A percentile compares a stretch with the other conserved stretches of the same genome.
phyloP scores from a whole-genome alignment of 768 basidiomycete genomes.

The Heimioporus sp. region DNA sequence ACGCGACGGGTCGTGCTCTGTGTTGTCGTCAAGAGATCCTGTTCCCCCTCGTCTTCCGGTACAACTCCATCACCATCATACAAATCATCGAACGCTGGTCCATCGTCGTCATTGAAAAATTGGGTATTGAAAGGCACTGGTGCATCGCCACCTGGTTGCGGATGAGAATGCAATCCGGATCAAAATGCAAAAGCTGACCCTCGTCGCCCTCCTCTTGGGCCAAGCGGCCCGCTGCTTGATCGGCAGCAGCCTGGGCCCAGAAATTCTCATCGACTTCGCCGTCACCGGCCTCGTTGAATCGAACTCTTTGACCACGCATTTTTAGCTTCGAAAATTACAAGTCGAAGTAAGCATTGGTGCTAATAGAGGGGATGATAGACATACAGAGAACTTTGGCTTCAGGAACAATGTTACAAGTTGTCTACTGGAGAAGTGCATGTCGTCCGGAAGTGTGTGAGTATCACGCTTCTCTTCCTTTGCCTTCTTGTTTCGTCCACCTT shows the following conservation, averaged over 20 bases:
- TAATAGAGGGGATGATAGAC: conserved; percentile 26
- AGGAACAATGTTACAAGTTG: conserved; percentile 91
- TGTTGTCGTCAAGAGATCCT: conserved; percentile 84
- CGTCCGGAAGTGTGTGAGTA: conserved; percentile 84
- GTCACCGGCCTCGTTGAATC: conserved; percentile 58
- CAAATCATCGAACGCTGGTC: conserved; percentile 63
- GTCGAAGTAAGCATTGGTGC: background rate
- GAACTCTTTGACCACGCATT: conserved; percentile 76
- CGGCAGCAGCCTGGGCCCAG: conserved; percentile 94
- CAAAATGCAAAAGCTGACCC: conserved; percentile 39
- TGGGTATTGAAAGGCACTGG: conserved; percentile 88
- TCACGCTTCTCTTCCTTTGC: conserved; percentile 60
- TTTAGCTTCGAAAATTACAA: conserved; percentile 55
- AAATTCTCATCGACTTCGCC: conserved; percentile 95
- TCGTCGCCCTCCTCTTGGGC: conserved; percentile 60
- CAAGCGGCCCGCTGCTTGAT: conserved; percentile 62
- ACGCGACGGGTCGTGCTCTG: conserved; percentile 75
- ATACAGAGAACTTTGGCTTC: conserved; percentile 92
- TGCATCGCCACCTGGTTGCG: conserved; percentile 40
- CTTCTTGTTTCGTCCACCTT: conserved; percentile 46
- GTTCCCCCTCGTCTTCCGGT: conserved; percentile 67
- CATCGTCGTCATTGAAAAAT: conserved; percentile 94
- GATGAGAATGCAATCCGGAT: conserved; percentile 7
- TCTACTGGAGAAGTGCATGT: conserved; percentile 94
- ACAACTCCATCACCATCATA: conserved; percentile 45